These are phyloP conservation scores for Aureobasidium subglaciale DNA, from an alignment of 2,329 filamentous ascomycete species.

Conservation along the genomic window DNA sequence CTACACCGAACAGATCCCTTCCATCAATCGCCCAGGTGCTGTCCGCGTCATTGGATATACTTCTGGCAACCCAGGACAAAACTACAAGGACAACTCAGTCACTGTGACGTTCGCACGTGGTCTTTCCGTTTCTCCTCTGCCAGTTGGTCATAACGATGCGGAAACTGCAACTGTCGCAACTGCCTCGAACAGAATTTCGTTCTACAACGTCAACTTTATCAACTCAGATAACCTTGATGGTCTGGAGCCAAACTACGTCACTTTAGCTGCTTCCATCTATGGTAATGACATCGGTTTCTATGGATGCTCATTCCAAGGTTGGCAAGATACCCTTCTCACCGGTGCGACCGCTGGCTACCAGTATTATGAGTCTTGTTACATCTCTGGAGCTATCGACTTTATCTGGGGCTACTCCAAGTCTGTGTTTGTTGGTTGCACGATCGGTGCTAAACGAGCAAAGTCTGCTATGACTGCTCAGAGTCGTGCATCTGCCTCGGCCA, in stretches of 20 bases:
- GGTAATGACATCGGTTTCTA: conserved; percentile 29
- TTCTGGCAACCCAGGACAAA: conserved; percentile 26
- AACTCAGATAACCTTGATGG: conserved; percentile 29
- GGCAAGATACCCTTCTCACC: conserved; percentile 27
- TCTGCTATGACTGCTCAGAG: conserved; percentile 35
- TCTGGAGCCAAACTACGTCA: conserved; percentile 24
- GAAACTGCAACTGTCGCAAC: conserved; percentile 39
- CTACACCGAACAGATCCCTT: conserved; percentile 36
- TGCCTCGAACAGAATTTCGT: conserved; percentile 33
- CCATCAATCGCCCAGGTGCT: conserved; percentile 35
- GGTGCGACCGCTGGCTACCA: conserved; percentile 32
- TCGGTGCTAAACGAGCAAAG: conserved; percentile 29
- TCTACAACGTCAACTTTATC: conserved; percentile 30
- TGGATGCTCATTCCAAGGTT: conserved; percentile 26
- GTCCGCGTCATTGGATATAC: conserved; percentile 33
- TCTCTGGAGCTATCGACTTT: conserved; percentile 38
- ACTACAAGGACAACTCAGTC: conserved; percentile 33
- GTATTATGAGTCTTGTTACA: conserved; percentile 32
- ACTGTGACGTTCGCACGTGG: conserved; percentile 28
- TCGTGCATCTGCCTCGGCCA: conserved; percentile 28
- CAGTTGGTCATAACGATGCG: conserved; percentile 33
- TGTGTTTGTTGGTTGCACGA: conserved; percentile 37
- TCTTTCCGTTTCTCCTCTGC: conserved; percentile 33
- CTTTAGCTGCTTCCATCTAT: conserved; percentile 29
- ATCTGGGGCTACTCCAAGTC: conserved; percentile 38